Evolutionary conservation across 2,329 filamentous ascomycete species (phyloP), one percentile per base, ranked within the genome.

Genomic region (Colletotrichum nymphaeae): DNA sequence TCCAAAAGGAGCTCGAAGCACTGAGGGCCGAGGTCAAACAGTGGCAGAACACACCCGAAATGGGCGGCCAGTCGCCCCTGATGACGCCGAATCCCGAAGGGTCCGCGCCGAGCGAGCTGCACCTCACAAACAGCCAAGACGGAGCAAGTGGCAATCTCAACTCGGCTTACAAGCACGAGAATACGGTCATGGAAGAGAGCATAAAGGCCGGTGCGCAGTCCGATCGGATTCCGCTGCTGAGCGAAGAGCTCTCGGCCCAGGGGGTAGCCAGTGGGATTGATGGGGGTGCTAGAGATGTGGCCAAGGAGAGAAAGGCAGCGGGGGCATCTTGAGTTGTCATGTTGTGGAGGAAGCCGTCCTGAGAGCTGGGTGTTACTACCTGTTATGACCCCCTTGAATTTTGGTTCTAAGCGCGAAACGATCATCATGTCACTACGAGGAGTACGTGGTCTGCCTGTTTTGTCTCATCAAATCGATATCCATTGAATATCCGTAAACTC

Each of bases 1-100:
- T 99, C 87, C 95, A 99, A 86, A 98, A 96, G 80, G 97, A 99
- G 82, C 88, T 99, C 14, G 95, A 99, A 81, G 89, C 93, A 65
- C 89, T 99, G 84, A 95, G 93, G 83, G 91, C 91, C 68, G 97
- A 99, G 79, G 95, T 99, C 9, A 90, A 92, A 58, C 96, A 95
- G 81, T 97, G 95, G 94, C 95, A 98, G 82, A 88, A 86, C 74
- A 88, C 84, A 37, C 87, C 90, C 1, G 89, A 91, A 19, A 77
- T 86, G 9, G 79, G 79, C 70, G 70, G 81, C n/a, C 79, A 79
- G 24, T 84, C 82, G 7, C 85, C 85, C 1, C 55, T 81, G 16
- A 77, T 85, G 76, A 83, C 81, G 24, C 84, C 86, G 4, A 81
- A 79, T 32, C 76, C 75, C 6, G 77, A 70, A 12, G 64, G 53